Base-by-base conservation (phyloP, 352 stramenopile species). In the Ophiocytium majus region DNA sequence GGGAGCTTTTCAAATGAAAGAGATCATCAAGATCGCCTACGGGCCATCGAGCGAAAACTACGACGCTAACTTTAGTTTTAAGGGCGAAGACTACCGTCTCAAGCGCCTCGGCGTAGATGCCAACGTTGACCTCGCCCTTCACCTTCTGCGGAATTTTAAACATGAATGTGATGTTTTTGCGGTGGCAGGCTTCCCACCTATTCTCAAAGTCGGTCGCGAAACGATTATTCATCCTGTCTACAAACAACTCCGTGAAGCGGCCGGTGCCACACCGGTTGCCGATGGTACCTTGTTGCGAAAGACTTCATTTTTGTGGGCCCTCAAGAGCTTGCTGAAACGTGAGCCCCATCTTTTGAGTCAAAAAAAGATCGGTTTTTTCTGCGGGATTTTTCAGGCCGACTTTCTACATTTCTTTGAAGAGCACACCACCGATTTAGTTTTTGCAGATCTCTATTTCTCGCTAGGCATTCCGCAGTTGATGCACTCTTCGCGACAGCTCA, bases 1-100 rank as follows among this genome's bases (percentile, higher is more conserved):
- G 28, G 57, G 57, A 71, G 57, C 57, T 71, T 28, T 71, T 71
- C 57, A 23, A 23, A 71, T 71, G 57, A 71, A 71, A 71, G 57
- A 71, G 57, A 28, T 71, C 57, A 71, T 71, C 28, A 28, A 23
- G 28, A 71, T 71, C 28, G 23, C 57, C 57, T 23, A 23, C 19
- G 57, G 57, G 19, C 57, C 23, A 23, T 23, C 57, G 28, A 23
- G 19, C 19, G 57, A 71, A 71, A 71, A 71, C 28, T 71, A 23
- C 57, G 57, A 71, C 28, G 19, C 23, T 23, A 71, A 71, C 19
- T 23, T 71, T 71, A 23, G 19, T 28, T 23, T 71, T 23, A 23
- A 23, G 23, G 57, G 57, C 57, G 57, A 71, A 23, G 57, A 71
- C 28, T 71, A 23, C 57, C 57, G 57, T 23, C 19, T 71, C 23